phyloP scores from a whole-genome alignment of 2,329 filamentous ascomycete species.

The Verticillium longisporum region DNA sequence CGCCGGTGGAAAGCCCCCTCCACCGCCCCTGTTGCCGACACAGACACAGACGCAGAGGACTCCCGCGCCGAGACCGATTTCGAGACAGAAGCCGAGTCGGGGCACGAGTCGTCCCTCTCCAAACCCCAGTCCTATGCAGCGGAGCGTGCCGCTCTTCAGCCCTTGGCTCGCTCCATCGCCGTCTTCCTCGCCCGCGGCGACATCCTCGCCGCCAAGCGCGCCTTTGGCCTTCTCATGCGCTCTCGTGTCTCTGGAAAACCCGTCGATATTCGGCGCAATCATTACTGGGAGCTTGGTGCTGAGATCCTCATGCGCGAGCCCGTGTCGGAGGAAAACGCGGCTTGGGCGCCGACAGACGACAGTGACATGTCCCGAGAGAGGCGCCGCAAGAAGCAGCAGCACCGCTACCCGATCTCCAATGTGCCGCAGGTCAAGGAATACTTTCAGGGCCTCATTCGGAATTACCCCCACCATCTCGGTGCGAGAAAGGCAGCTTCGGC shows the following conservation, averaged over 20 bases:
- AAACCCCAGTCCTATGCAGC: slow-evolving; percentile 7
- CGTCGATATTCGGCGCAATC: slow-evolving; percentile 62
- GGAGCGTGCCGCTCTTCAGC: slow-evolving; percentile 9
- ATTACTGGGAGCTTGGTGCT: slow-evolving; percentile 76
- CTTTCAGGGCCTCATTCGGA: slow-evolving; percentile 71
- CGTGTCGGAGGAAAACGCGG: slow-evolving; percentile 10
- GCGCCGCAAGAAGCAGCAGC: neutral
- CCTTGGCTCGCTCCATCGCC: slow-evolving; percentile 52
- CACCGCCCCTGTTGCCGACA: neutral
- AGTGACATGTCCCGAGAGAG: neutral
- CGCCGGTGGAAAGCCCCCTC: neutral
- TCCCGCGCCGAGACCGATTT: neutral
- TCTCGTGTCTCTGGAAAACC: slow-evolving; percentile 38
- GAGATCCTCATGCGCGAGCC: slow-evolving; percentile 69
- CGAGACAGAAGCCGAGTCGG: slow-evolving; percentile 1
- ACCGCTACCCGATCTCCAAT: slow-evolving; percentile 28
- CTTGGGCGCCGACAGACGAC: neutral
- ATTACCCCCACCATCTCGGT: slow-evolving; percentile 63
- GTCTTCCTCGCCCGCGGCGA: slow-evolving; percentile 65
- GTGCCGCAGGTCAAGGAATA: slow-evolving; percentile 47
- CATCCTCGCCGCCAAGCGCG: slow-evolving; percentile 63
- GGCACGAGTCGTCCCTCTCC: slow-evolving; percentile 11
- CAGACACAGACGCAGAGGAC: slow-evolving; percentile 1
- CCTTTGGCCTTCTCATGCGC: slow-evolving; percentile 62
- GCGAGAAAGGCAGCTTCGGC: slow-evolving; percentile 55